These are phyloP conservation scores for Avena insularis DNA, from an alignment of 176 grass and related monocot genomes.

Conservation along the genomic window DNA sequence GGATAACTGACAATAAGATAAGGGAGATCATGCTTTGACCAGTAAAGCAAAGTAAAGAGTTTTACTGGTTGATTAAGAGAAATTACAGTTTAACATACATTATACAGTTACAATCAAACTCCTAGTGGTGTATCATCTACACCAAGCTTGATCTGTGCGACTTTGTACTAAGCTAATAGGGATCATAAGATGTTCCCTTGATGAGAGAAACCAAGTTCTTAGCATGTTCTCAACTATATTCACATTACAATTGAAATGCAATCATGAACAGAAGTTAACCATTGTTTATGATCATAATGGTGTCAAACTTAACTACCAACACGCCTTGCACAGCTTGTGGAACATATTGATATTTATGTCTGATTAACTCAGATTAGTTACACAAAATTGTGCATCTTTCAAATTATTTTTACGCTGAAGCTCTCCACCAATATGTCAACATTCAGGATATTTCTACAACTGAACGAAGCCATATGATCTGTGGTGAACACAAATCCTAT, in stretches of 20 bases:
- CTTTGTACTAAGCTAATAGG: background rate
- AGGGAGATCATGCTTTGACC: background rate
- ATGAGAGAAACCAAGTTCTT: background rate
- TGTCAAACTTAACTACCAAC: background rate
- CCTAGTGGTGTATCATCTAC: background rate
- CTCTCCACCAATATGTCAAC: background rate
- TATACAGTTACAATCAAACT: background rate
- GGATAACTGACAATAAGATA: background rate
- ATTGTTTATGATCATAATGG: slow-evolving; percentile 18
- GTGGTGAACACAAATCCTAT: slow-evolving; percentile 16
- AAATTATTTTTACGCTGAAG: background rate
- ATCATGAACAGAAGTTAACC: background rate
- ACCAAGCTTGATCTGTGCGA: background rate
- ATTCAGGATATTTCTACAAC: slow-evolving; percentile 18
- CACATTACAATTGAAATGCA: slow-evolving; percentile 15
- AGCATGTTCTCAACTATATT: slow-evolving; percentile 13
- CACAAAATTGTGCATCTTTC: background rate
- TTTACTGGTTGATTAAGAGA: slow-evolving; percentile 10
- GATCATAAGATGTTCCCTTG: slow-evolving; percentile 6
- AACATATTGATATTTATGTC: background rate
- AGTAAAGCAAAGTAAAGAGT: slow-evolving; percentile 10
- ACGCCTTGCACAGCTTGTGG: background rate
- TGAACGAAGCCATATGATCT: background rate
- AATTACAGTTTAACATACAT: slow-evolving; percentile 6
- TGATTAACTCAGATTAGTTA: background rate